These are phyloP conservation scores for Tagetes patula DNA, from an alignment of 129 eudicot genomes.

Conservation along the genomic window DNA sequence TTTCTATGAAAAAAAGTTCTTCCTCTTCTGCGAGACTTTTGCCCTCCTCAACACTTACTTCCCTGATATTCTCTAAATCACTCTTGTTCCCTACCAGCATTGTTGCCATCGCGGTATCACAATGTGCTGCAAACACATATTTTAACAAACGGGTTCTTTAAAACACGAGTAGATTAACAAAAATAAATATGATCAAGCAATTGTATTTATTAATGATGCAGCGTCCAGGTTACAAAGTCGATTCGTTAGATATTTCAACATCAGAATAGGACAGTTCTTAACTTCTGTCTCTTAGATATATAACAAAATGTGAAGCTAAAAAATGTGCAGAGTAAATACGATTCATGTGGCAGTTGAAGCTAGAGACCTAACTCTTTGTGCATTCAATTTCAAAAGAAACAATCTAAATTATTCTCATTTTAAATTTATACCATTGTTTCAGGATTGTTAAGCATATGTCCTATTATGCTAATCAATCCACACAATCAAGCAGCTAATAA, in stretches of 20 bases:
- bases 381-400: not conserved
- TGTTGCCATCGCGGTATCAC: constrained; percentile 72
- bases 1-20: constrained; percentile 85
- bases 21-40: constrained; percentile 78
- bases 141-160: not conserved
- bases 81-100: constrained; percentile 90
- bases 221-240: not conserved
- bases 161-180: no score
- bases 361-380: not conserved
- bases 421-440: not conserved
- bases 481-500: not conserved
- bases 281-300: no score
- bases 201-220: not conserved
- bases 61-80: constrained; percentile 72
- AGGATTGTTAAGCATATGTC: not conserved
- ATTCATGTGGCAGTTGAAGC: constrained; percentile 10
- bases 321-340: not conserved
- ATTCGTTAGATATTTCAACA: not conserved
- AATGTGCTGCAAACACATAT: constrained; percentile 62
- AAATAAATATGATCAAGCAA: not conserved
- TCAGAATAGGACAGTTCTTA: not conserved
- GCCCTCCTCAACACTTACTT: constrained; percentile 70
- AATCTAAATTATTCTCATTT: not conserved
- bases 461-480: not conserved
- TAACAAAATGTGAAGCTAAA: not conserved